Evolutionary conservation across 176 grass and related monocot species (phyloP), one percentile per base, ranked within the genome.

Genomic region (Paspalum notatum): DNA sequence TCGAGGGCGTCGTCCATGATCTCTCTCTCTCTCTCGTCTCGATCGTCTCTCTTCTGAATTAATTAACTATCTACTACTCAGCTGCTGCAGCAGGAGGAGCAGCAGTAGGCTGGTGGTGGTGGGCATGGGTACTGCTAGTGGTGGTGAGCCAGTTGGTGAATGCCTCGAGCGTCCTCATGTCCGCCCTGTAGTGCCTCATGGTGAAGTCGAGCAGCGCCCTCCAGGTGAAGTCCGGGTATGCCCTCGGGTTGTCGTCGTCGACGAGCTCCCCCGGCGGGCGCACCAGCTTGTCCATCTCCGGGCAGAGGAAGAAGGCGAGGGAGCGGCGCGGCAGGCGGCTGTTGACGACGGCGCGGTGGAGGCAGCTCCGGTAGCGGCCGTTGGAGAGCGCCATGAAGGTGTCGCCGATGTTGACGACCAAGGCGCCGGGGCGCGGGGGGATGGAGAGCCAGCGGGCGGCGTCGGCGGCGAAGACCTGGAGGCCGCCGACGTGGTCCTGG

Each of bases 341-440:
- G 86, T 99, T 99, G 11, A 99, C 97, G 5, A 99, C 97, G 0
- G 97, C 97, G 1, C 97, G 49, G 84, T 99, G 97, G 12, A 99
- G 83, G 83, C 93, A 93, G 60, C 97, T 99, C 68, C 76, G 65
- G 79, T 99, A 99, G 12, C 84, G 54, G 0, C 90, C 97, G 67
- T 99, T 99, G 17, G 93, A 95, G n/a, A 99, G 85, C 75, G 97
- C 97, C 91, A 85, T 97, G 91, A 97, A 97, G 42, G 95, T 97
- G 83, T 99, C 92, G n/a, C 92, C 93, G 54, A 95, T 91, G 79
- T 99, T 95, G 42, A 93, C 91, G 2, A 99, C 92, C 21, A 99
- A 83, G 32, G 95, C 83, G 53, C 75, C 80, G 5, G 85, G 5
- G 14, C 38, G 76, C 0, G 91, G 91, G 0, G 76, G 20, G 82